Evolutionary conservation across 257 asterid species (phyloP).

Genomic region (Primulina huaijiensis): DNA sequence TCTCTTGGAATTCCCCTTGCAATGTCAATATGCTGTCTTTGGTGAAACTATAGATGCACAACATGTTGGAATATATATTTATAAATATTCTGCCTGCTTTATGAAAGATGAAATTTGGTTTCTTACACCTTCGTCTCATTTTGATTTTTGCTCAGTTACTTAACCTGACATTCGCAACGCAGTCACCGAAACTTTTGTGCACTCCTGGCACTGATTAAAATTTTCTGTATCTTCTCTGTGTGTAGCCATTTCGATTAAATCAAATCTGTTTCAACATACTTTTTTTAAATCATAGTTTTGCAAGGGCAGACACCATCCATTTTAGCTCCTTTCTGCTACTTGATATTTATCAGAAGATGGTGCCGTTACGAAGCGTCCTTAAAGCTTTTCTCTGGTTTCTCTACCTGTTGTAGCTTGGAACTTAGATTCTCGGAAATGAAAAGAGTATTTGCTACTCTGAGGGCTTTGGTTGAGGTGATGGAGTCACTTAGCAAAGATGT

Average conservation of each 20-base stretch:
- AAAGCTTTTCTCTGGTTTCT: slow-evolving; percentile 27
- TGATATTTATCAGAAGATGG: slow-evolving; percentile 15
- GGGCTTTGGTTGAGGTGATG: slow-evolving; percentile 97
- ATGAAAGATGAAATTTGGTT: neutral
- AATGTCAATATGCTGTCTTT: neutral
- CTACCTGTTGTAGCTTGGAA: slow-evolving; percentile 50
- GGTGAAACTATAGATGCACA: neutral
- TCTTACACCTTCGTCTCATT: neutral
- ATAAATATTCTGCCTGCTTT: neutral
- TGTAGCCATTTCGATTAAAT: neutral
- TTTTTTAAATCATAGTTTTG: neutral
- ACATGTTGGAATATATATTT: too few species aligned
- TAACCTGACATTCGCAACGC: neutral
- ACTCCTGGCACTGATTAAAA: neutral
- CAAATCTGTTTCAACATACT: neutral
- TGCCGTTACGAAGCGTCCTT: slow-evolving; percentile 20
- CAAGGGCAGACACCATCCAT: neutral
- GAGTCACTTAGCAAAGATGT: slow-evolving; percentile 81
- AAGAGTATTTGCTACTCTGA: slow-evolving; percentile 73
- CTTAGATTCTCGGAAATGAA: slow-evolving; percentile 63
- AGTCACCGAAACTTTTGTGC: neutral
- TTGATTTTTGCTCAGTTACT: neutral
- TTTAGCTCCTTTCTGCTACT: slow-evolving; percentile 7
- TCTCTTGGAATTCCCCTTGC: neutral
- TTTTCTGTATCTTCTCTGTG: neutral